Evolutionary conservation across 2,329 filamentous ascomycete species (phyloP), one percentile per base, ranked within the genome.

Genomic region (Cadophora sp.): DNA sequence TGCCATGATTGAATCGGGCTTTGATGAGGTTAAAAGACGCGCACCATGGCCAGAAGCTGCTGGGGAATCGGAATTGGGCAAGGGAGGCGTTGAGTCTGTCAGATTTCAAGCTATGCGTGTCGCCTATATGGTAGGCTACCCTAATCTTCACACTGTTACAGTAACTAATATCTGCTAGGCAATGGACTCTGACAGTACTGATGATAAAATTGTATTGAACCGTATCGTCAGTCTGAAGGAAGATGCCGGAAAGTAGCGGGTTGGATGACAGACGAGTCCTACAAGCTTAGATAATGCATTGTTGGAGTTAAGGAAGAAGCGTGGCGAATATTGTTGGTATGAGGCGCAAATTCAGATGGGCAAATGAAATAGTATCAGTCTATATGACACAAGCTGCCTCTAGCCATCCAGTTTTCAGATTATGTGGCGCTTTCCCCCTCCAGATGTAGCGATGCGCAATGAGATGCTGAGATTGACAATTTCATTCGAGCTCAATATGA

Each of bases 141-240:
- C 26, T 26, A 27, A 43, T 2, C n/a, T 4, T n/a, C 19, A n/a
- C 3, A 19, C 5, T 26, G 19, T 4, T 26, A 14, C 8, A 19
- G 22, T 24, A 37, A 12, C 61, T 69, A 61, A 65, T 29, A 62
- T 55, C 26, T 50, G 56, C 12, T 63, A 78, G 89, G 89, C 83
- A 70, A 84, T 97, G 79, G 94, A 97, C 78, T 87, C 86, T 0
- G 93, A 97, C 75, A 92, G 89, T 68, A 91, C 88, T 0, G 87
- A 88, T 37, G 92, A 93, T n/a, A 92, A 91, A 79, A 84, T 97
- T 72, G 87, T 98, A 59, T 82, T 98, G 34, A 98, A 98, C 82
- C 87, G 93, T 62, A 97, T 98, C 76, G 94, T 98, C 26, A 92
- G 91, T 59, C 80, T 97, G 76, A 97, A 97, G 83, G 94, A 97